Conservation (phyloP, 805 yeast genomes). For the Crinitomyces ghanaensis region DNA sequence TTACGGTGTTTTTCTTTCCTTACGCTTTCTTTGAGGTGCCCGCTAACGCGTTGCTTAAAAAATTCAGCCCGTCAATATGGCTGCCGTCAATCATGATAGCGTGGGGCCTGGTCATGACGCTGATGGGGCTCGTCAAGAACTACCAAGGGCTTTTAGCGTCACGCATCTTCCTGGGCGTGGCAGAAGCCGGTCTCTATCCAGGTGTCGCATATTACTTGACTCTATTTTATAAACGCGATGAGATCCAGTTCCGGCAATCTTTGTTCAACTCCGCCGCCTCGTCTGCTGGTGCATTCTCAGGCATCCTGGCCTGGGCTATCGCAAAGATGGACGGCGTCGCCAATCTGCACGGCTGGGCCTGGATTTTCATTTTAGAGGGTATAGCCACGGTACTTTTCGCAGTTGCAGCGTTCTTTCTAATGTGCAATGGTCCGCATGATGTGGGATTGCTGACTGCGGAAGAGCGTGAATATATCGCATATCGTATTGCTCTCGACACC, state of each 20-base stretch:
- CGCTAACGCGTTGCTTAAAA: slow-evolving; percentile 31
- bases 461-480: slow-evolving; percentile 37
- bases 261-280: slow-evolving; percentile 23
- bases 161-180: slow-evolving; percentile 35
- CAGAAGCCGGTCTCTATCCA: slow-evolving; percentile 25
- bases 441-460: slow-evolving; percentile 32
- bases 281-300: slow-evolving; percentile 46
- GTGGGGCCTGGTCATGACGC: slow-evolving; percentile 41
- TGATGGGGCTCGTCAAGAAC: slow-evolving; percentile 36
- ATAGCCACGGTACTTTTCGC: slow-evolving; percentile 30
- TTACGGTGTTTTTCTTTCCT: slow-evolving; percentile 38
- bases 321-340: no score
- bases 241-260: slow-evolving; percentile 21
- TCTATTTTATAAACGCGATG: slow-evolving; percentile 23
- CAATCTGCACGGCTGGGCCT: slow-evolving; percentile 36
- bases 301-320: slow-evolving; percentile 37
- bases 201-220: slow-evolving; percentile 24
- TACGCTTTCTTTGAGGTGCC: slow-evolving; percentile 39
- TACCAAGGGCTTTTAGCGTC: slow-evolving; percentile 34
- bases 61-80: slow-evolving; percentile 35
- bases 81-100: slow-evolving; percentile 36
- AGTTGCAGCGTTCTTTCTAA: slow-evolving; percentile 25
- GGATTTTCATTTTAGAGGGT: slow-evolving; percentile 37
- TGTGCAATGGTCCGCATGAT: slow-evolving; percentile 30
- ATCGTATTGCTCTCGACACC: no score